Evolutionary conservation across 2,329 filamentous ascomycete genomes (phyloP), one percentile per base, ranked within the genome.

Genomic region (Botrytis aclada): DNA sequence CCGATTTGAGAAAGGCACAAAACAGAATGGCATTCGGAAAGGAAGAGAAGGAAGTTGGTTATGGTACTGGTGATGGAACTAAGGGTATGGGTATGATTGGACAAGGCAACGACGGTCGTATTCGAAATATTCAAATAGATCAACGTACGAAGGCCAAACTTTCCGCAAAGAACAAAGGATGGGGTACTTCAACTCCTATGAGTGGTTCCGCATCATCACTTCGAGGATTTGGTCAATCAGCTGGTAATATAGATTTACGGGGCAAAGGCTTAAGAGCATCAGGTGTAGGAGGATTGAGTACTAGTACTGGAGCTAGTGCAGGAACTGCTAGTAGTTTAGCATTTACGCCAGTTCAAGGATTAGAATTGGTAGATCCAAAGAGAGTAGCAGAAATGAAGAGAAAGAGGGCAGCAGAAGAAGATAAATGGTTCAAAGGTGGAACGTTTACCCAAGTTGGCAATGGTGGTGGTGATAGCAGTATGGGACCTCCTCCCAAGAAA

Each of bases 361-460:
- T 99, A 56, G 95, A 99, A 84, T 88, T 99, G 20, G 95, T 98
- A 10, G 95, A 98, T 81, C 96, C 96, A 34, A 97, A 96, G 85
- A 89, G 93, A 73, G 90, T 94, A 77, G 93, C 93, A 12, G 94
- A 98, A 84, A 88, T 97, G 81, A 94, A 88, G 80, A 88, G 94
- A 78, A 98, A 98, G 85, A 87, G 94, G 76, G 97, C 97, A 81
- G 95, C 94, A 0, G 96, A 98, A 76, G 94, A 97, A 81, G 95
- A 98, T 81, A 87, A 94, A 54, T 99, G 94, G 92, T 99, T 99
- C 85, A 97, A 96, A 83, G 93, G 94, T 64, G 96, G 96, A n/a
- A 95, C 93, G 0, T 99, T 99, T 80, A 98, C 96, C 14, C 95
- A 98, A 82, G 88, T 97, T 72, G 90, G 90, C 16, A 84, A 84